These are phyloP conservation scores for Ophiostoma triangulosporum DNA, from an alignment of 2,329 filamentous ascomycete species.

Conservation along the genomic window DNA sequence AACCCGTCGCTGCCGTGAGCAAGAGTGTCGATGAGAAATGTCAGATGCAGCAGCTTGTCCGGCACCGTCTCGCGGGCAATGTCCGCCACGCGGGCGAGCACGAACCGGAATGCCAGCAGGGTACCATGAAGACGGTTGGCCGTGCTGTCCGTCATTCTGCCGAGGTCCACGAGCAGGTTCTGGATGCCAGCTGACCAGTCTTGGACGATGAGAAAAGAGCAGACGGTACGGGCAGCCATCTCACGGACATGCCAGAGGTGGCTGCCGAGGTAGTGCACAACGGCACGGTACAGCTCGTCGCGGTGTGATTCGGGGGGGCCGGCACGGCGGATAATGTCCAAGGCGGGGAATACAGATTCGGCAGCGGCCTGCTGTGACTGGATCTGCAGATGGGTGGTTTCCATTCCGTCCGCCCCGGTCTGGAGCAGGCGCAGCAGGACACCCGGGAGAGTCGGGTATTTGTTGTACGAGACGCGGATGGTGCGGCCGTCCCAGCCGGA, in stretches of 20 bases:
- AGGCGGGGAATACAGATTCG: constrained; percentile 66
- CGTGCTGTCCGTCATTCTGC: constrained; percentile 17
- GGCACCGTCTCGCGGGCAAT: constrained; percentile 29
- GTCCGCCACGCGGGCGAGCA: constrained; percentile 33
- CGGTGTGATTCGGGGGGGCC: constrained; percentile 47
- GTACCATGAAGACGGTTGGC: constrained; percentile 46
- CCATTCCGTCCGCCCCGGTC: constrained; percentile 22
- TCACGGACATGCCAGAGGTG: constrained; percentile 70
- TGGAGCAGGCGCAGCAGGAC: constrained; percentile 51
- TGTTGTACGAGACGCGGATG: constrained; percentile 54
- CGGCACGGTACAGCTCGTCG: constrained; percentile 40
- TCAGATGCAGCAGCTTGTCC: constrained; percentile 4
- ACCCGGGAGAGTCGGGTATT: constrained; percentile 50
- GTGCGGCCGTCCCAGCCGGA: constrained; percentile 51
- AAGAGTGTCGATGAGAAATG: constrained; percentile 5
- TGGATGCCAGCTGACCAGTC: constrained; percentile 33
- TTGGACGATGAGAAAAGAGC: constrained; percentile 43
- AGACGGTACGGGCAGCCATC: constrained; percentile 62
- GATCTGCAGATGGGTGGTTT: constrained; percentile 15
- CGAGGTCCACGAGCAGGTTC: constrained; percentile 20
- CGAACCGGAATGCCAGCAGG: constrained; percentile 41
- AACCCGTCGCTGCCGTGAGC: constrained; percentile 8
- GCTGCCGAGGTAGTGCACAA: constrained; percentile 51
- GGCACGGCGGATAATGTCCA: constrained; percentile 67
- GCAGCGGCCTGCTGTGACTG: constrained; percentile 27